A percentile compares a stretch with the other conserved stretches of the same genome.
Evolutionary conservation across 768 basidiomycete species (phyloP).

Genomic region (Boletus eberwhitei): DNA sequence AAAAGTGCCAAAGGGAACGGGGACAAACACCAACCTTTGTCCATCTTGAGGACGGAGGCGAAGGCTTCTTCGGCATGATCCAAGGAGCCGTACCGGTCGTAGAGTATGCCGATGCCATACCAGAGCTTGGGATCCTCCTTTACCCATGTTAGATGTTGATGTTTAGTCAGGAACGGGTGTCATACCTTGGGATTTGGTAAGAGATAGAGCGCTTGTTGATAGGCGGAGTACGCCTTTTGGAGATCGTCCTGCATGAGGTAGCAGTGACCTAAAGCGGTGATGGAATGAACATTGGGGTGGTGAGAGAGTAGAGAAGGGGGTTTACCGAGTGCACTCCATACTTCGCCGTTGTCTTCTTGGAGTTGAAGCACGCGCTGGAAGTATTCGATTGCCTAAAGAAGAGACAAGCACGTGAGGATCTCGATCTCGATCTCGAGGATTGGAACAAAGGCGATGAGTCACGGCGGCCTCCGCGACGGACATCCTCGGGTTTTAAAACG

Average conservation of each 20-base stretch:
- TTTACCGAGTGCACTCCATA: constrained; percentile 92
- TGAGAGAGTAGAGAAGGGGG: constrained; percentile 24
- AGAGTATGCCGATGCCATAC: constrained; percentile 99
- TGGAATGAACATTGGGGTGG: constrained; percentile 13
- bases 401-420: constrained; percentile 33
- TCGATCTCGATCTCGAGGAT: constrained; percentile 23
- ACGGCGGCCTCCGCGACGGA: constrained; percentile 26
- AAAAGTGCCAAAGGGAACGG: constrained; percentile 5
- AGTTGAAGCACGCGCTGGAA: constrained; percentile 89
- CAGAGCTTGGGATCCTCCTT: constrained; percentile 96
- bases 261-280: constrained; percentile 69
- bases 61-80: constrained; percentile 99
- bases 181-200: constrained; percentile 90
- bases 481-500: constrained; percentile 31
- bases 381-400: constrained; percentile 84
- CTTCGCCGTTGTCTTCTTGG: constrained; percentile 96
- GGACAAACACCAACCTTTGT: constrained; percentile 65
- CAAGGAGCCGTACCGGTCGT: constrained; percentile 96
- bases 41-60: constrained; percentile 93
- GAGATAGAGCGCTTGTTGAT: constrained; percentile 96
- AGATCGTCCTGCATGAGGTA: constrained; percentile 99
- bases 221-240: constrained; percentile 97
- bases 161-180: not conserved
- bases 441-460: constrained; percentile 17
- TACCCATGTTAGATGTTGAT: constrained; percentile 8